Conservation (phyloP, 257 asterid species). For the Solanum ossicruentum region DNA sequence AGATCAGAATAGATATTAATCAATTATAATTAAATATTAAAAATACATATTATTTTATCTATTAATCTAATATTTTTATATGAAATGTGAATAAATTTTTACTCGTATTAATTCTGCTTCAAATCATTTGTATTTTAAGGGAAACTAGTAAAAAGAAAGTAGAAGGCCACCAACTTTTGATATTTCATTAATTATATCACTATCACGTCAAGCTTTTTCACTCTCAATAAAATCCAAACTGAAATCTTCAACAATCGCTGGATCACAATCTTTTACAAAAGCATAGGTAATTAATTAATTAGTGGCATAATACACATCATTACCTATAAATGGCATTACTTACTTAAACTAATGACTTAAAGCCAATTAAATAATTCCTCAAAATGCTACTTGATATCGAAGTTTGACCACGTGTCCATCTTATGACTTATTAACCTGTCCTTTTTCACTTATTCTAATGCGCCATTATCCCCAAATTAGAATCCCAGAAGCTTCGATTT, state of each 20-base stretch:
- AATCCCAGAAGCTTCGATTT: conserved; percentile 42
- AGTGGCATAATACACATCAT: conserved; percentile 40
- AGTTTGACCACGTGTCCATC: conserved; percentile 33
- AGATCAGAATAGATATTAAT: no score
- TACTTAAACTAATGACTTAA: conserved; percentile 10
- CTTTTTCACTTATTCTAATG: conserved; percentile 16
- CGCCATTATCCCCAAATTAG: conserved; percentile 26
- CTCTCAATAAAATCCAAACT: background rate
- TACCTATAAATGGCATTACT: conserved; percentile 38
- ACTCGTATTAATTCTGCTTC: background rate
- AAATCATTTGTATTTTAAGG: background rate
- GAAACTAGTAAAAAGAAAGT: background rate
- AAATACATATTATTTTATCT: background rate
- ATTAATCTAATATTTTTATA: no score
- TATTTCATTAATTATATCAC: background rate
- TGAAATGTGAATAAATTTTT: no score
- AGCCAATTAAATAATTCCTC: conserved; percentile 12
- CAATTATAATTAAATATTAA: background rate
- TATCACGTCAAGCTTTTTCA: background rate
- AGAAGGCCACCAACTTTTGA: background rate
- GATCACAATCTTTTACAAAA: conserved; percentile 1
- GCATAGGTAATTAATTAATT: conserved; percentile 9
- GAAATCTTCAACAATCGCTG: conserved; percentile 8
- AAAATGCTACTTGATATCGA: background rate
- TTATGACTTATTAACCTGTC: conserved; percentile 18